These are phyloP conservation scores for Gliomastix tumulicola DNA, from an alignment of 2,329 filamentous ascomycete genomes.

Conservation along the genomic window DNA sequence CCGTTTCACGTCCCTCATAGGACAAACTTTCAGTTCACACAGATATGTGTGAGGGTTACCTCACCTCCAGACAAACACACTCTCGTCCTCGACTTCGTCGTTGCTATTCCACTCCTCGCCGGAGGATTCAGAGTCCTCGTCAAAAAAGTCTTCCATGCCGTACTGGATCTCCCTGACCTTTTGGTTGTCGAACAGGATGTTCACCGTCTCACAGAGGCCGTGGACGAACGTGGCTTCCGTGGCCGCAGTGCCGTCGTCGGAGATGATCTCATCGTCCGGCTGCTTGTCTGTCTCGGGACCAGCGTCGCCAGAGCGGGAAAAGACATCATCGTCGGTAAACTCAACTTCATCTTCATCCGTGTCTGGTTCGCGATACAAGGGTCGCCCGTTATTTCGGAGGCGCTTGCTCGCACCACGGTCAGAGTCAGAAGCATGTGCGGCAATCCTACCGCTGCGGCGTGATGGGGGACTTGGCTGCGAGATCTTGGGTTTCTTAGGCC, in stretches of 20 bases:
- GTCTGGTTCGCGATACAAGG: conserved; percentile 34
- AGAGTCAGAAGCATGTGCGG: conserved; percentile 15
- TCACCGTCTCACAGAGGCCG: conserved; percentile 63
- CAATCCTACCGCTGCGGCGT: conserved; percentile 29
- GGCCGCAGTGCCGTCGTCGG: background rate
- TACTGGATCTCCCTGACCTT: conserved; percentile 63
- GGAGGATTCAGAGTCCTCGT: conserved; percentile 47
- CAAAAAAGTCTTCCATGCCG: conserved; percentile 65
- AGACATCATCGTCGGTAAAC: background rate
- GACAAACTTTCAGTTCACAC: too few relatives aligned
- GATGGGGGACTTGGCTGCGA: conserved; percentile 13
- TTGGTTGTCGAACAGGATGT: conserved; percentile 70
- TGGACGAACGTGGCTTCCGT: too few relatives aligned
- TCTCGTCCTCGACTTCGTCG: conserved; percentile 37
- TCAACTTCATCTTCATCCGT: conserved; percentile 35
- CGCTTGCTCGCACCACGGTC: conserved; percentile 7
- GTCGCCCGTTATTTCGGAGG: conserved; percentile 2
- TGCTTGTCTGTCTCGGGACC: conserved; percentile 9
- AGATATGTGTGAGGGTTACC: background rate
- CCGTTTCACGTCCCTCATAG: too few relatives aligned
- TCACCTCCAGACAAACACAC: conserved; percentile 18
- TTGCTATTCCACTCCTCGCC: conserved; percentile 55
- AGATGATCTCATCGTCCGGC: conserved; percentile 5
- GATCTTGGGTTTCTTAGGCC: conserved; percentile 5
- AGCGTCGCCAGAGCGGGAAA: conserved; percentile 4